Evolutionary conservation across 805 yeast genomes (phyloP).

Genomic region (Saccharomycopsis sp.): DNA sequence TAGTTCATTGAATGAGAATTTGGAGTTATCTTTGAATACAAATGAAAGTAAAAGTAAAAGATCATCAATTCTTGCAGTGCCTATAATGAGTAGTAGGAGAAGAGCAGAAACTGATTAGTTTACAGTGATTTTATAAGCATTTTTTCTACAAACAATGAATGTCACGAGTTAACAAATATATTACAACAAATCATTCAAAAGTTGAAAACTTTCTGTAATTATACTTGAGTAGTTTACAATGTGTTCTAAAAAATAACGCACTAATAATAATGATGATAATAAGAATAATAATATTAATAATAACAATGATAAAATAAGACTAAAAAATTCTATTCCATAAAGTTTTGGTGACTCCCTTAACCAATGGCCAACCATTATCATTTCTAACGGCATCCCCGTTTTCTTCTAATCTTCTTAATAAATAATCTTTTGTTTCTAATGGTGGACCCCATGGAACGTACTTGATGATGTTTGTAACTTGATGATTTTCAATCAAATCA

Average conservation of each 20-base stretch:
- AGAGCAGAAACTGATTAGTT: not conserved
- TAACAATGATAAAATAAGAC: not conserved
- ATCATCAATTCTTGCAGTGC: slow-evolving; percentile 7
- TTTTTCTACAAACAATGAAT: too few species aligned
- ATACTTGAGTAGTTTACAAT: too few species aligned
- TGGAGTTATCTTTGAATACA: not conserved
- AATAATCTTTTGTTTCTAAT: slow-evolving; percentile 80
- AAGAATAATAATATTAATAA: not conserved
- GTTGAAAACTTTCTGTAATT: too few species aligned
- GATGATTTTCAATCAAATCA: slow-evolving; percentile 55
- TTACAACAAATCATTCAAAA: too few species aligned
- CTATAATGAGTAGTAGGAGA: slow-evolving; percentile 7
- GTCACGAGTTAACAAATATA: too few species aligned
- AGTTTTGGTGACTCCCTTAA: slow-evolving; percentile 40
- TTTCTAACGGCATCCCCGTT: slow-evolving; percentile 89
- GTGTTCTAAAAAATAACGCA: not conserved
- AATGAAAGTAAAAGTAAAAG: slow-evolving; percentile 1
- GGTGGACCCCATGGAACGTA: slow-evolving; percentile 99
- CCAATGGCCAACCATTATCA: slow-evolving; percentile 70
- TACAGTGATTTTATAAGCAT: too few species aligned
- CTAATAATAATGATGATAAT: not conserved
- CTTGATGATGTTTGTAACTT: slow-evolving; percentile 70
- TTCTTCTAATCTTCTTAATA: slow-evolving; percentile 84
- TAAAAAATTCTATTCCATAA: slow-evolving; percentile 24
- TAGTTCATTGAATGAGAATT: not conserved